Evolutionary conservation across 306 rosid species (phyloP), one percentile per base, ranked within the genome.

Genomic region (Pterocarpus santalinus): DNA sequence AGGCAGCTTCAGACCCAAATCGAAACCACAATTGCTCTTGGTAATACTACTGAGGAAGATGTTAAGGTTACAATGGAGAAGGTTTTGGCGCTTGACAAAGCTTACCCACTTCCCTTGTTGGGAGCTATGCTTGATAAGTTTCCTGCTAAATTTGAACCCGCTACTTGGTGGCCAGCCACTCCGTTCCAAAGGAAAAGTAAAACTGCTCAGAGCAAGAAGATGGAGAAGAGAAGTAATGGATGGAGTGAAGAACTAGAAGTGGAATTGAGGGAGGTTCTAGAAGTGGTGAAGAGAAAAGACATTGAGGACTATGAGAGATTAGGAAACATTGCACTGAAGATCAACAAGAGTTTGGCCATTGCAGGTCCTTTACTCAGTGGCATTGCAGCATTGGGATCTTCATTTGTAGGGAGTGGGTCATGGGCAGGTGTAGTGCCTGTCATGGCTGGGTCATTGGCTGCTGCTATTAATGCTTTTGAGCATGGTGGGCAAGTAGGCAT

Each of bases 401-500:
- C 64, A 2, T 81, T 84, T 56, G 64, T 77, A 13, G 88, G 90
- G 0, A 22, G 72, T 12, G 87, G 89, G 5, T 73, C 85, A 2
- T 52, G 60, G 72, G 73, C 47, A 0, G 76, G 75, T 13, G 15
- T 74, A 0, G 89, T 80, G 13, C 80, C 91, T 1, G 88, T 73
- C 53, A 44, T 78, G 38, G 91, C 93, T 0, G 95, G 93, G 2
- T 60, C 93, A 1, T 72, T 91, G 80, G 92, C 87, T 2, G 68
- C 76, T 0, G 83, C 44, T 0, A 75, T 86, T 4, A 91, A 87
- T 75, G 70, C 87, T 0, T 82, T 90, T 1, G 88, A 85, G 69
- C 97, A 90, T n/a, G 92, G 92, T 4, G 89, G 81, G 0, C 97
- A 92, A 79, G 79, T 92, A 0, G 97, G 97, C 1, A 90, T 86